A percentile compares a stretch with the other conserved stretches of the same genome.
These are phyloP conservation scores for Borovskyia barvae DNA, from an alignment of 208 protist genomes.

Conservation along the genomic window DNA sequence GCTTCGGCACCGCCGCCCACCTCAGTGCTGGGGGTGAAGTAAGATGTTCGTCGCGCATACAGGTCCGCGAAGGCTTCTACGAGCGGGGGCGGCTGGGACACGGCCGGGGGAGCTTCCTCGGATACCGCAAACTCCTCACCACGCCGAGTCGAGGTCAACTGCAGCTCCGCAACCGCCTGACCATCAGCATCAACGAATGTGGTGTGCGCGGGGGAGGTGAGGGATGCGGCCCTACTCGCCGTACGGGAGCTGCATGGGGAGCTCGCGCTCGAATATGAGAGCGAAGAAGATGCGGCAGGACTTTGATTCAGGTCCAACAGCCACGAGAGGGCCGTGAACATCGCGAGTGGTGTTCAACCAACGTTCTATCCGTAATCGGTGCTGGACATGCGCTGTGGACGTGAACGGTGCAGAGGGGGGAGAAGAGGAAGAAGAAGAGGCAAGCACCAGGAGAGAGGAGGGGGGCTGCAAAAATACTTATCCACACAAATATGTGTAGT, in stretches of 20 bases:
- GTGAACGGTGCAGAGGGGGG: not conserved
- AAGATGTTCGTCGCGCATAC: conserved; percentile 2
- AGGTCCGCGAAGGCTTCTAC: conserved; percentile 13
- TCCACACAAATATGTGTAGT: too few species aligned
- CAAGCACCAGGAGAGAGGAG: too few species aligned
- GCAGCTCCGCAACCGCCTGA: conserved; percentile 10
- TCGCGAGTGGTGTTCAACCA: not conserved
- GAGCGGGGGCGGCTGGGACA: not conserved
- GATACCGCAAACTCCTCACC: too few species aligned
- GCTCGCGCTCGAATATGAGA: not conserved
- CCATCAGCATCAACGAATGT: conserved; percentile 2
- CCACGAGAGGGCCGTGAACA: conserved; percentile 18
- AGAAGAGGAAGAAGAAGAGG: not conserved
- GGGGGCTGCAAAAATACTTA: too few species aligned
- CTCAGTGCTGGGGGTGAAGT: not conserved
- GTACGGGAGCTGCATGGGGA: not conserved
- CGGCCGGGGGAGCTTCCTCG: not conserved
- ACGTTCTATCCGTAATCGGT: not conserved
- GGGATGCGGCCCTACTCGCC: not conserved
- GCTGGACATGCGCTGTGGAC: not conserved
- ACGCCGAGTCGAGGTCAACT: conserved; percentile 2
- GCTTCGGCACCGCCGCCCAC: not conserved
- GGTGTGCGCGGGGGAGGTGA: not conserved
- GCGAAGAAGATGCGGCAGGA: conserved; percentile 3
- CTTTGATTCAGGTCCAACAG: conserved; percentile 18